These are phyloP conservation scores for Penicillium steckii DNA, from an alignment of 495 filamentous ascomycete species.

Conservation along the genomic window DNA sequence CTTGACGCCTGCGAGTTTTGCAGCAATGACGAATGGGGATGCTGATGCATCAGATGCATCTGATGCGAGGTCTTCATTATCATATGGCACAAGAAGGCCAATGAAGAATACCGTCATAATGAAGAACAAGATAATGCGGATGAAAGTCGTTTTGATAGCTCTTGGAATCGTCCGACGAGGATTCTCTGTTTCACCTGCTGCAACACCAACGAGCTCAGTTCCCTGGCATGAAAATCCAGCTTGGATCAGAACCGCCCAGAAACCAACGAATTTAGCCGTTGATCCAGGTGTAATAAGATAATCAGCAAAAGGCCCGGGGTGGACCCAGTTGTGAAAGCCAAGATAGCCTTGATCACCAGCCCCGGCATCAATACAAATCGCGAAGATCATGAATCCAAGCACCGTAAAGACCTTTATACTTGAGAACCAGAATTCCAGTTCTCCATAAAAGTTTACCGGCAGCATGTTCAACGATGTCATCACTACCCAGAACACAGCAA, in stretches of 20 bases:
- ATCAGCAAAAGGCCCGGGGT: conserved; percentile 59
- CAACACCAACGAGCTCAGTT: conserved; percentile 61
- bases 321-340: conserved; percentile 60
- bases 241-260: conserved; percentile 37
- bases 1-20: conserved; percentile 55
- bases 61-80: conserved; percentile 23
- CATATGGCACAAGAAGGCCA: conserved; percentile 58
- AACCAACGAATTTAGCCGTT: conserved; percentile 35
- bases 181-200: conserved; percentile 64
- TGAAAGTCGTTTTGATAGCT: conserved; percentile 66
- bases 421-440: conserved; percentile 60
- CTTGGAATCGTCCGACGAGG: conserved; percentile 58
- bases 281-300: conserved; percentile 62
- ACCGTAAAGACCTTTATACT: conserved; percentile 55
- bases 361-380: conserved; percentile 51
- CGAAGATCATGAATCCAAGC: conserved; percentile 40
- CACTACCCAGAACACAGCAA: conserved; percentile 63
- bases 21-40: conserved; percentile 58
- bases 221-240: conserved; percentile 66
- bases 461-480: conserved; percentile 61
- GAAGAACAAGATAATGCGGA: conserved; percentile 66
- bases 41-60: conserved; percentile 21
- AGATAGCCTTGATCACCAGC: conserved; percentile 52
- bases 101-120: conserved; percentile 64
- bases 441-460: conserved; percentile 45